Evolutionary conservation across 1,284 basidiomycete species (phyloP), one percentile per base, ranked within the genome.

Genomic region (Amylostereum areolatum): DNA sequence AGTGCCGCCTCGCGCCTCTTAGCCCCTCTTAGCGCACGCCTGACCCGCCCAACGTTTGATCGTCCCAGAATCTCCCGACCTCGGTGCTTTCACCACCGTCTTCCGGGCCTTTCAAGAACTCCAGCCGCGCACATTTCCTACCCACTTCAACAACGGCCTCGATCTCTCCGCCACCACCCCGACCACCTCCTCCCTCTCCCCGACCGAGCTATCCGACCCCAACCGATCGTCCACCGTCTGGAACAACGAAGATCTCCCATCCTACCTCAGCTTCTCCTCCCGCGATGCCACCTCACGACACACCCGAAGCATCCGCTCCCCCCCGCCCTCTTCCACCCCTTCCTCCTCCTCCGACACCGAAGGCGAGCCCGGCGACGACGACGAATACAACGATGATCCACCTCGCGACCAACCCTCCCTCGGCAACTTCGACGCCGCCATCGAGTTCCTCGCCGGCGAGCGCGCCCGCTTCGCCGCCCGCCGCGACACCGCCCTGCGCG

Each of bases 1-100:
- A 39, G 39, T 39, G 31, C 42, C 44, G 29, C 45, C 49, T 45
- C 50, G 40, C 34, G 32, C 51, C 35, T 33, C 50, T 52, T 48
- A 46, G 18, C 33, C 32, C 45, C 18, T 43, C 30, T 41, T 43
- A 7, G 5, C 2, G 29, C 36, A 50, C 24, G 43, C 32, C 48
- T 44, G 43, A 49, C 42, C 12, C 32, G 27, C 44, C 36, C 29
- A 35, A 8, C 33, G 8, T 35, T 35, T 35, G 8, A 24, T 41
- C 9, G 10, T 9, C 52, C n/a, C 58, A 80, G 85, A 88, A 66
- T 75, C 78, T 53, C 86, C 86, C 42, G 85, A 89, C 67, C 73
- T 89, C 24, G 86, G 87, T 10, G 82, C 84, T 18, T 89, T 90
- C 65, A 77, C 72, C 11, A 73, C 78, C 45, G 83, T 90, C 37